Conservation (phyloP, 345 rosid species). For the Hibiscus tridactylites region DNA sequence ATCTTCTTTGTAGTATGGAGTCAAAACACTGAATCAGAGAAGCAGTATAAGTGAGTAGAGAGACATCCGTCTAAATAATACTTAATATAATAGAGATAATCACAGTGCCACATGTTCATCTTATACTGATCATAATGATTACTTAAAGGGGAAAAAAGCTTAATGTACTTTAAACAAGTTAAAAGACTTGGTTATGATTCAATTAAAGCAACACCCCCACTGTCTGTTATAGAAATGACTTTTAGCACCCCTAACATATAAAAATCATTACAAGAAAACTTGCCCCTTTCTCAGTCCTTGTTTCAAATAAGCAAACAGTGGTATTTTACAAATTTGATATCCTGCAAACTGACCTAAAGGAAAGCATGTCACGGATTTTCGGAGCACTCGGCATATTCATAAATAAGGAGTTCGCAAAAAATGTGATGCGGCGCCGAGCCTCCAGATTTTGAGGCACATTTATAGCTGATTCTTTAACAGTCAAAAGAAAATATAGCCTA, state of each 20-base stretch:
- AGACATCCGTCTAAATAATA: conserved; percentile 2
- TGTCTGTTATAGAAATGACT: not conserved
- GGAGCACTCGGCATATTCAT: conserved; percentile 94
- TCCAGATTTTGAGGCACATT: conserved; percentile 90
- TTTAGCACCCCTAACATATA: not conserved
- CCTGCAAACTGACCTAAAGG: conserved; percentile 56
- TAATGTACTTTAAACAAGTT: not conserved
- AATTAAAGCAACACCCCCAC: not conserved
- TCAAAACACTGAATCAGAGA: conserved; percentile 62
- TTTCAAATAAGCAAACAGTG: conserved; percentile 5
- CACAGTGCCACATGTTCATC: not conserved
- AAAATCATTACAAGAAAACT: not conserved
- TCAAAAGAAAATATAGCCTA: conserved; percentile 70
- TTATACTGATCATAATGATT: not conserved
- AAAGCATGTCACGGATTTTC: conserved; percentile 79
- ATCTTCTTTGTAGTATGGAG: conserved; percentile 78
- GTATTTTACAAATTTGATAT: conserved; percentile 4
- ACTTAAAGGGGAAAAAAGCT: not conserved
- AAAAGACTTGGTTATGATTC: not conserved
- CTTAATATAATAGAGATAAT: not conserved
- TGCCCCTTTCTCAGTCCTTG: not conserved
- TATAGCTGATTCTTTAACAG: conserved; percentile 92
- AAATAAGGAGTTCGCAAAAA: conserved; percentile 92
- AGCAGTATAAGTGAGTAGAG: conserved; percentile 19
- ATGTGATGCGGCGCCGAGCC: conserved; percentile 95